phyloP scores from a whole-genome alignment of 345 rosid genomes.

The Citrus inodora region DNA sequence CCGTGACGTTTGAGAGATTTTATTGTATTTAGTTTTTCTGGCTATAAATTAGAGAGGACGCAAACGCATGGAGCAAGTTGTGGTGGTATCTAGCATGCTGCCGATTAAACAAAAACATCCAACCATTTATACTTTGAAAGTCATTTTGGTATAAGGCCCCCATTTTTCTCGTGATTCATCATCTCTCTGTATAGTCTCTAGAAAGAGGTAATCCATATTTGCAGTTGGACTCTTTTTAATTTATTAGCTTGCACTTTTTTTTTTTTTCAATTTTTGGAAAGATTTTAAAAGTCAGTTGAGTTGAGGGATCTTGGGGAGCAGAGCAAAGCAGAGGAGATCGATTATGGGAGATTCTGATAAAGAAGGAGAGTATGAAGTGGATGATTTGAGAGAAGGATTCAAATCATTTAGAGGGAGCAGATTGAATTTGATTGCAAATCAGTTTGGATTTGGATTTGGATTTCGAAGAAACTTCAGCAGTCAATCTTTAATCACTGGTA shows the following conservation, averaged over 20 bases:
- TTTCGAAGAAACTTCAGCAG: slow-evolving; percentile 33
- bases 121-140: background rate
- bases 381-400: slow-evolving; percentile 38
- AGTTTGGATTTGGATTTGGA: slow-evolving; percentile 24
- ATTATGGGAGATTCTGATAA: background rate
- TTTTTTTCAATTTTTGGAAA: background rate
- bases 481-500: slow-evolving; percentile 36
- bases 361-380: slow-evolving; percentile 29
- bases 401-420: slow-evolving; percentile 42
- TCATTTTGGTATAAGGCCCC: background rate
- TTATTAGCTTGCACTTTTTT: background rate
- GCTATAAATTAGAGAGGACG: too few species aligned
- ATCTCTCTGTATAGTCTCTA: background rate
- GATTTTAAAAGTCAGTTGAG: background rate
- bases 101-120: too few species aligned
- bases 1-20: too few species aligned
- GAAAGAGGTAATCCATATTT: background rate
- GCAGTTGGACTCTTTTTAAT: background rate
- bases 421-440: slow-evolving; percentile 41
- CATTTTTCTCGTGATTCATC: background rate
- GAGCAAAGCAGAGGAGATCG: background rate
- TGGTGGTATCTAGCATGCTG: too few species aligned
- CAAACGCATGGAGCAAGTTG: too few species aligned
- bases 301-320: background rate
- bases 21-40: too few species aligned